Conservation (phyloP, 257 asterid genomes). For the Leptodermis oblonga region DNA sequence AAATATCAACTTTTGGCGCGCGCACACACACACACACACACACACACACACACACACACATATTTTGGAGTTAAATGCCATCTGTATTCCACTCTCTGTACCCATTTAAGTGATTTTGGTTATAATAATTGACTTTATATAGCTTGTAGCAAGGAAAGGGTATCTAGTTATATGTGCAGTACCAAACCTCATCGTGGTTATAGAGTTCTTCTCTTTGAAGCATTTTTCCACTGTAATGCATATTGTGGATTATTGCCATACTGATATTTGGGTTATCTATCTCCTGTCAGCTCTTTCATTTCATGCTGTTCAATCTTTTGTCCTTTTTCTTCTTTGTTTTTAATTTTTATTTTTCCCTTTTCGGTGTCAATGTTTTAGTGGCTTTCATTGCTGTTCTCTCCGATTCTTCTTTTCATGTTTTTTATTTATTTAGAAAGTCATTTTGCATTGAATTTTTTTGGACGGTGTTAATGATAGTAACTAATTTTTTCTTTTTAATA, state of each 20-base stretch:
- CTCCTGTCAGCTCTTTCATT: not conserved
- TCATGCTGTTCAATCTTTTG: not conserved
- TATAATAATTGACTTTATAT: not conserved
- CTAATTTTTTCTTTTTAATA: not conserved
- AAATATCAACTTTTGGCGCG: constrained; percentile 11
- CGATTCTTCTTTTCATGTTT: not conserved
- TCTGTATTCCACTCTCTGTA: too few relatives aligned
- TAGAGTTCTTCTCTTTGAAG: not conserved
- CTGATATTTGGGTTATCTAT: not conserved
- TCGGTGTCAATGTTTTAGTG: too few relatives aligned
- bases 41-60: too few relatives aligned
- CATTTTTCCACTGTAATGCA: not conserved
- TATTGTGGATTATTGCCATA: not conserved
- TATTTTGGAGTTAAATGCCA: too few relatives aligned
- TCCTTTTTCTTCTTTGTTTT: not conserved
- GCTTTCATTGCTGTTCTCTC: not conserved
- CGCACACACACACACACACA: too few relatives aligned
- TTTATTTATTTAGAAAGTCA: not conserved
- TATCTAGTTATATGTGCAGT: not conserved
- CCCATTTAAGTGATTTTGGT: not conserved
- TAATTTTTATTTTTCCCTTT: not conserved
- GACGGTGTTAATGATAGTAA: constrained; percentile 1
- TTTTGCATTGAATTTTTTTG: not conserved
- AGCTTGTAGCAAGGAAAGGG: not conserved
- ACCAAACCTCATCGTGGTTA: not conserved